Percentiles rank a stretch among this genome's conserved stretches.
Evolutionary conservation across 2,329 filamentous ascomycete genomes (phyloP).

Genomic region (Epichloe gansuensis): DNA sequence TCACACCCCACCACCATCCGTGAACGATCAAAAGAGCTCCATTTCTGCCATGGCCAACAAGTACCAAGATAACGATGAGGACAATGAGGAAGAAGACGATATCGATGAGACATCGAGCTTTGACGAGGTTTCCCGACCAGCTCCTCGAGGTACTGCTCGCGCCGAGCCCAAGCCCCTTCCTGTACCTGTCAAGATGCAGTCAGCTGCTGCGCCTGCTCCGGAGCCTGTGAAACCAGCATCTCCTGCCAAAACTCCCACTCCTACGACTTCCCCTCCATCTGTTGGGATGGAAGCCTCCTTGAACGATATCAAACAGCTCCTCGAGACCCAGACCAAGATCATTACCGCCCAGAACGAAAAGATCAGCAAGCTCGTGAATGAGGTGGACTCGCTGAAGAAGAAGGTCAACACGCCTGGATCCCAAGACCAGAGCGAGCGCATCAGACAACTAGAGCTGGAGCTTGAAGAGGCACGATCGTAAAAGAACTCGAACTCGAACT

Average conservation of each 20-base stretch:
- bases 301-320: slow-evolving; percentile 62
- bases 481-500: not conserved
- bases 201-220: slow-evolving; percentile 11
- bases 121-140: slow-evolving; percentile 69
- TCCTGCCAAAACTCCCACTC: slow-evolving; percentile 17
- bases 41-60: slow-evolving; percentile 77
- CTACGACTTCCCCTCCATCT: slow-evolving; percentile 19
- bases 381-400: slow-evolving; percentile 73
- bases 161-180: slow-evolving; percentile 29
- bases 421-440: slow-evolving; percentile 55
- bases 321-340: slow-evolving; percentile 66
- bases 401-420: slow-evolving; percentile 43
- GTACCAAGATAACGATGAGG: slow-evolving; percentile 63
- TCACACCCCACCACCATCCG: slow-evolving; percentile 45
- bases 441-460: slow-evolving; percentile 55
- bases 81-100: slow-evolving; percentile 48
- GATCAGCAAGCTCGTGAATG: slow-evolving; percentile 55
- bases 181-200: slow-evolving; percentile 19
- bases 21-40: slow-evolving; percentile 77
- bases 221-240: slow-evolving; percentile 19
- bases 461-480: slow-evolving; percentile 51
- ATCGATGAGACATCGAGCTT: slow-evolving; percentile 68
- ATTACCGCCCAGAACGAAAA: slow-evolving; percentile 68
- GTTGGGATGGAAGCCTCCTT: slow-evolving; percentile 50
- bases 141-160: slow-evolving; percentile 41